These are phyloP conservation scores for Anthostomella pinea DNA, from an alignment of 2,329 filamentous ascomycete genomes.

Conservation along the genomic window DNA sequence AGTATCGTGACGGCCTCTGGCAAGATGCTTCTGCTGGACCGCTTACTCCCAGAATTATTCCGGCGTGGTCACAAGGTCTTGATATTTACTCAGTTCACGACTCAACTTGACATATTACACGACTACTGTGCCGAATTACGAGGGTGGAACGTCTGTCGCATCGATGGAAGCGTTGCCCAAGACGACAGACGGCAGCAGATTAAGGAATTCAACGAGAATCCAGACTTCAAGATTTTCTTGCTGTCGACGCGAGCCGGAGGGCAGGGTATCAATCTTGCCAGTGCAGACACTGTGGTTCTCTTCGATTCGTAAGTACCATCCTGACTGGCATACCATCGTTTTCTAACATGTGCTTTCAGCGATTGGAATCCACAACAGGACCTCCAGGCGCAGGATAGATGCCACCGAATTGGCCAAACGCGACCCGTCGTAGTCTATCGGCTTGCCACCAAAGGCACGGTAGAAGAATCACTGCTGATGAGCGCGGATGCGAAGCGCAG, in stretches of 20 bases:
- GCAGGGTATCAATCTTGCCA: conserved; percentile 90
- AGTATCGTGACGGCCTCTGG: conserved; percentile 82
- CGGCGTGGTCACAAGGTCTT: conserved; percentile 79
- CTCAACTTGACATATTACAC: conserved; percentile 84
- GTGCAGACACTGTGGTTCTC: conserved; percentile 87
- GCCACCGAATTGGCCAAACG: conserved; percentile 91
- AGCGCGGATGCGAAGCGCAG: conserved; percentile 89
- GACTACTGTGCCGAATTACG: conserved; percentile 80
- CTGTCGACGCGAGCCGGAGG: conserved; percentile 89
- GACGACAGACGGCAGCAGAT: conserved; percentile 68
- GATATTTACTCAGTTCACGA: conserved; percentile 96
- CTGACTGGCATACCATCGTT: too few relatives aligned
- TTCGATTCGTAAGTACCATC: conserved; percentile 61
- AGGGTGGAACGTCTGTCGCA: conserved; percentile 78
- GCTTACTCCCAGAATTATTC: conserved; percentile 75
- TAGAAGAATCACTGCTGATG: conserved; percentile 82
- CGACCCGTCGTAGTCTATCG: conserved; percentile 90
- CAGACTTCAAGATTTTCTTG: conserved; percentile 72
- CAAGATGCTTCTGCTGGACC: conserved; percentile 93
- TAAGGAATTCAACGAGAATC: conserved; percentile 66
- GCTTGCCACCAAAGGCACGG: conserved; percentile 86
- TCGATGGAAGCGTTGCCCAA: conserved; percentile 84
- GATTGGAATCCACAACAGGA: conserved; percentile 98
- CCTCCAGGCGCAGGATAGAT: conserved; percentile 91
- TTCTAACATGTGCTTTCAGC: conserved; percentile 26